A percentile compares a stretch with the other conserved stretches of the same genome.
These are phyloP conservation scores for Lecanicillium sp. DNA, from an alignment of 2,329 filamentous ascomycete genomes.

Conservation along the genomic window DNA sequence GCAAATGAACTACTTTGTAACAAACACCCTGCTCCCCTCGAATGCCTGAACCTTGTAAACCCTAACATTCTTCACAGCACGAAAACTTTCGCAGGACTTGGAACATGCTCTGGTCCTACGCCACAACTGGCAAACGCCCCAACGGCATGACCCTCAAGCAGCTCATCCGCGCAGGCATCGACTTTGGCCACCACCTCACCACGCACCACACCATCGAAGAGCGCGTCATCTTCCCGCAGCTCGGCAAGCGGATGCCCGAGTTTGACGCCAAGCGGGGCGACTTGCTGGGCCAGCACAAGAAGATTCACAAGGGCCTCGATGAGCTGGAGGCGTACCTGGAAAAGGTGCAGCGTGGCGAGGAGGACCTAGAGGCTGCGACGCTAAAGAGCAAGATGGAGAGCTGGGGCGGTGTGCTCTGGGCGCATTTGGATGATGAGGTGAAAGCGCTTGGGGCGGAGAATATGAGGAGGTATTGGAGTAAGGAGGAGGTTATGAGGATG, in stretches of 20 bases:
- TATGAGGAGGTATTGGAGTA: slow-evolving; percentile 75
- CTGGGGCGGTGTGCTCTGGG: slow-evolving; percentile 74
- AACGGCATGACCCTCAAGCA: slow-evolving; percentile 55
- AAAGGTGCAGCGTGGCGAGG: slow-evolving; percentile 54
- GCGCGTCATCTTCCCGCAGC: slow-evolving; percentile 66
- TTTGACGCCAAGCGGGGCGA: slow-evolving; percentile 51
- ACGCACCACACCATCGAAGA: slow-evolving; percentile 82
- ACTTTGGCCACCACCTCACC: slow-evolving; percentile 62
- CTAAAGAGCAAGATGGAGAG: slow-evolving; percentile 65
- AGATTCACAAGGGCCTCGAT: slow-evolving; percentile 72
- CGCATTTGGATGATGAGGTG: slow-evolving; percentile 80
- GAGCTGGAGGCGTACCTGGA: slow-evolving; percentile 57
- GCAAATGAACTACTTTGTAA: slow-evolving; percentile 65
- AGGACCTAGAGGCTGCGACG: slow-evolving; percentile 44
- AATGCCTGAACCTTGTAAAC: background rate
- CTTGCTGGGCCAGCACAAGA: slow-evolving; percentile 64
- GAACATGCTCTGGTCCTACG: slow-evolving; percentile 62
- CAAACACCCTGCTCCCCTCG: slow-evolving; percentile 17
- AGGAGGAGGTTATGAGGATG: slow-evolving; percentile 64
- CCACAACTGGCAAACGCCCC: slow-evolving; percentile 49
- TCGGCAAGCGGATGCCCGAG: slow-evolving; percentile 71
- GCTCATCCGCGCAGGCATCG: slow-evolving; percentile 60
- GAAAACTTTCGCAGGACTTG: slow-evolving; percentile 68
- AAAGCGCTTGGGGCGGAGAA: slow-evolving; percentile 71
- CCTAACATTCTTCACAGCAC: slow-evolving; percentile 41